Percentiles rank a stretch among this genome's conserved stretches.
Evolutionary conservation across 352 stramenopile genomes (phyloP).

Genomic region (Saprolegnia parasitica): DNA sequence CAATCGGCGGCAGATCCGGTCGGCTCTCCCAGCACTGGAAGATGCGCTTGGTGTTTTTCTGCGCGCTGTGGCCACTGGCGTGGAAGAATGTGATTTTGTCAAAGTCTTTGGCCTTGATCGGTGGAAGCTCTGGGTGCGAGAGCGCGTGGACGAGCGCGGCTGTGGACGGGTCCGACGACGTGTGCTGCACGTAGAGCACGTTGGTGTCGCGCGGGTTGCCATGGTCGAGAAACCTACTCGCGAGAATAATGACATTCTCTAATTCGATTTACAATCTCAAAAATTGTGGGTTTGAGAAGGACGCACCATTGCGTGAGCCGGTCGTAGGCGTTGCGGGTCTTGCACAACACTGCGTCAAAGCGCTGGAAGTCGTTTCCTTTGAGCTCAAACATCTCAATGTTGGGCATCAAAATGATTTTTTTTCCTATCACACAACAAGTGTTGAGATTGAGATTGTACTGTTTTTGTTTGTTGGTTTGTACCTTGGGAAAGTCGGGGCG

Average conservation of each 20-base stretch:
- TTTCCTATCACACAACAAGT: too few species aligned
- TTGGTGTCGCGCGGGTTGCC: slow-evolving; percentile 43
- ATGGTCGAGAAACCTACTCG: too few species aligned
- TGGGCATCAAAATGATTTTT: slow-evolving; percentile 27
- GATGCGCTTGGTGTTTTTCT: slow-evolving; percentile 49
- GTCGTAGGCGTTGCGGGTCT: slow-evolving; percentile 42
- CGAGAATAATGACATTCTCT: too few species aligned
- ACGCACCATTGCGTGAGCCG: slow-evolving; percentile 42
- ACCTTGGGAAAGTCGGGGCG: slow-evolving; percentile 30
- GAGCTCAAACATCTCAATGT: slow-evolving; percentile 57
- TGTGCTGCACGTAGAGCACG: slow-evolving; percentile 52
- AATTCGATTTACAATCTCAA: too few species aligned
- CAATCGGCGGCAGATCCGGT: slow-evolving; percentile 43
- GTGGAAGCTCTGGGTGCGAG: background rate
- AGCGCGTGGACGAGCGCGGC: slow-evolving; percentile 30
- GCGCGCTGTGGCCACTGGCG: slow-evolving; percentile 45
- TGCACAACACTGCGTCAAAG: slow-evolving; percentile 52
- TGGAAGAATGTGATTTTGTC: slow-evolving; percentile 44
- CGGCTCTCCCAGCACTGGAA: slow-evolving; percentile 54
- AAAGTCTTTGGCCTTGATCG: slow-evolving; percentile 41
- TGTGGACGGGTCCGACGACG: slow-evolving; percentile 44
- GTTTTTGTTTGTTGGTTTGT: too few species aligned
- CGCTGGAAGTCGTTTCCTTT: slow-evolving; percentile 40
- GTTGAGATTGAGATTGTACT: too few species aligned
- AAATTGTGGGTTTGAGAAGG: background rate